Evolutionary conservation across 2,329 filamentous ascomycete genomes (phyloP).

Genomic region (Trichoderma citrinoviride): DNA sequence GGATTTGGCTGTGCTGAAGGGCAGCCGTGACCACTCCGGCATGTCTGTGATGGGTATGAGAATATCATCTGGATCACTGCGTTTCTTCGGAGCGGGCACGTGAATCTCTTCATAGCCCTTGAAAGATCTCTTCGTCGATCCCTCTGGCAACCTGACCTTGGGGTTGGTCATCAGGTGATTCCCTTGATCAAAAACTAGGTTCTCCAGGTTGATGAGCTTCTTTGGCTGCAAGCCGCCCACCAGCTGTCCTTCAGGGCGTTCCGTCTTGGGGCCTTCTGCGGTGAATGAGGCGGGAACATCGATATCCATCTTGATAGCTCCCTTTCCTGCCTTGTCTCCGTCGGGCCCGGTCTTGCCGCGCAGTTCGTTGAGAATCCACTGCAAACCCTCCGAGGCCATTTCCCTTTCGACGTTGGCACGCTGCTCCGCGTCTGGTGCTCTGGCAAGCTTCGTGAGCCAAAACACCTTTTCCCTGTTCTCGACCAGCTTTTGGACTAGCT

Average conservation of each 20-base stretch:
- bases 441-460: conserved; percentile 87
- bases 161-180: conserved; percentile 99
- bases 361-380: conserved; percentile 84
- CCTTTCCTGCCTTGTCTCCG: conserved; percentile 60
- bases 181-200: conserved; percentile 93
- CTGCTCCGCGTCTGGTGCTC: conserved; percentile 75
- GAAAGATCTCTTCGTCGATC: conserved; percentile 90
- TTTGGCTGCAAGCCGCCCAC: conserved; percentile 82
- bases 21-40: conserved; percentile 85
- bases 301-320: conserved; percentile 95
- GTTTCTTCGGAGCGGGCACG: conserved; percentile 88
- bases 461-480: conserved; percentile 91
- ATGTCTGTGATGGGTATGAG: conserved; percentile 83
- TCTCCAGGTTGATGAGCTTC: conserved; percentile 88
- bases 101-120: conserved; percentile 99
- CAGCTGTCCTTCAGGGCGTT: conserved; percentile 64
- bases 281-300: conserved; percentile 65
- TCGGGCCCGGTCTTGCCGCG: conserved; percentile 65
- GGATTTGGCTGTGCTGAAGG: conserved; percentile 81
- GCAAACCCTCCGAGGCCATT: conserved; percentile 85
- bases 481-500: conserved; percentile 86
- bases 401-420: conserved; percentile 79
- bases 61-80: conserved; percentile 73
- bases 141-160: conserved; percentile 88
- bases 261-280: conserved; percentile 47